Conservation (phyloP, 768 basidiomycete genomes). For the Asterophora lycoperdoides region DNA sequence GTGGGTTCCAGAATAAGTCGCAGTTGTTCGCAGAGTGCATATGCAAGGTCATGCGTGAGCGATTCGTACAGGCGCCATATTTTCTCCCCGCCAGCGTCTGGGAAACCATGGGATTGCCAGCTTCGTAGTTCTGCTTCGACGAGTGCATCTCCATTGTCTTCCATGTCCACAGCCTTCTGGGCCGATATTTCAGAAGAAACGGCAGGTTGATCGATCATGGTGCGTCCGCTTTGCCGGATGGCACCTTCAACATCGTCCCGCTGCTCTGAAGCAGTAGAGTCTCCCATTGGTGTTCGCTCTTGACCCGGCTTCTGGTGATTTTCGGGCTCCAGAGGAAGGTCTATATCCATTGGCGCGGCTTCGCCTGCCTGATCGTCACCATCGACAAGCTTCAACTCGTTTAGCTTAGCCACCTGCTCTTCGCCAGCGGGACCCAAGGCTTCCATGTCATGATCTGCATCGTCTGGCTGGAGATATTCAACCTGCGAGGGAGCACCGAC, state of each 20-base stretch:
- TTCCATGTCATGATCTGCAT: constrained; percentile 72
- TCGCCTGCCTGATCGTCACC: constrained; percentile 37
- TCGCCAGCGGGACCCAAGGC: constrained; percentile 85
- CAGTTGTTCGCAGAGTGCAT: constrained; percentile 91
- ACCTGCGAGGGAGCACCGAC: constrained; percentile 45
- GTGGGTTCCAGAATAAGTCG: constrained; percentile 96
- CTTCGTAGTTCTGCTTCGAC: constrained; percentile 49
- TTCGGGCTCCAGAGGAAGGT: constrained; percentile 25
- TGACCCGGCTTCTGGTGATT: constrained; percentile 20
- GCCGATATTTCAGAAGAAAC: constrained; percentile 22
- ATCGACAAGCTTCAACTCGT: constrained; percentile 75
- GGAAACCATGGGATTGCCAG: constrained; percentile 61
- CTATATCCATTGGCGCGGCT: constrained; percentile 48
- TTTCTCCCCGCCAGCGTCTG: constrained; percentile 53
- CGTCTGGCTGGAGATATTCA: constrained; percentile 74
- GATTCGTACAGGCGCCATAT: constrained; percentile 94
- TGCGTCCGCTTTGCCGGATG: constrained; percentile 33
- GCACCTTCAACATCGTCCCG: constrained; percentile 42
- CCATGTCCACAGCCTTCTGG: constrained; percentile 29
- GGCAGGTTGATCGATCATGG: constrained; percentile 16
- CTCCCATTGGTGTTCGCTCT: constrained; percentile 19
- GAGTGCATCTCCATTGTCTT: constrained; percentile 27
- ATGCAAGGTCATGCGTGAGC: constrained; percentile 87
- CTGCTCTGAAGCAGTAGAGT: constrained; percentile 21
- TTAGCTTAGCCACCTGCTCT: constrained; percentile 77